A percentile compares a stretch with the other conserved stretches of the same genome.
Conservation (phyloP, 78 protist genomes). For the Dictyostelium brefeldianum region DNA sequence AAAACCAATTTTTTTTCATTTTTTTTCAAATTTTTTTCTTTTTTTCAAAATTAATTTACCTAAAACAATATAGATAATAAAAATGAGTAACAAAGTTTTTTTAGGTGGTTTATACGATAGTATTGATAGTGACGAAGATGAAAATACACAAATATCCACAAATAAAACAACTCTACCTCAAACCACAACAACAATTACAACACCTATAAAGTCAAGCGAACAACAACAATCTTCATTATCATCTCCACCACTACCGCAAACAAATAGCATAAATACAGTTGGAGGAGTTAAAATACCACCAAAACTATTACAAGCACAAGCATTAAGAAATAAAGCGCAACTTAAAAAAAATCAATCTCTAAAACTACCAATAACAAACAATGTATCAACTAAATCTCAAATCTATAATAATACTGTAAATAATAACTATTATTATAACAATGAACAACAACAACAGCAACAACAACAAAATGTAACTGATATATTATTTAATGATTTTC, state of each 20-base stretch:
- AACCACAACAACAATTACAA: neutral
- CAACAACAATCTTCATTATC: too few species aligned
- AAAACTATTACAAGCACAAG: constrained; percentile 26
- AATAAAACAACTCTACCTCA: neutral
- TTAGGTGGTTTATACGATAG: neutral
- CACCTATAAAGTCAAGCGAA: neutral
- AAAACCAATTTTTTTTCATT: too few species aligned
- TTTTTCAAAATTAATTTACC: too few species aligned
- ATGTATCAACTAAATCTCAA: neutral
- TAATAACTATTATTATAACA: neutral
- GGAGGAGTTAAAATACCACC: constrained; percentile 42
- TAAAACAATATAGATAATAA: too few species aligned
- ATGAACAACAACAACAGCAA: neutral
- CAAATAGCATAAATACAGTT: too few species aligned
- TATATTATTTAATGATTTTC: neutral
- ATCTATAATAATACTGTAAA: neutral
- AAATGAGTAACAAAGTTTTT: neutral
- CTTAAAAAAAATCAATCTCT: neutral
- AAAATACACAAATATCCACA: too few species aligned
- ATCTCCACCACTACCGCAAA: neutral
- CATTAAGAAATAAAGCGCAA: neutral
- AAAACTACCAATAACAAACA: neutral
- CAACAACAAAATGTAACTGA: neutral
- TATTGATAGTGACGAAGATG: neutral
- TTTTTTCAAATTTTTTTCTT: too few species aligned